Evolutionary conservation across 148 eudicot genomes (phyloP), one percentile per base, ranked within the genome.

Genomic region (Talinum fruticosum): DNA sequence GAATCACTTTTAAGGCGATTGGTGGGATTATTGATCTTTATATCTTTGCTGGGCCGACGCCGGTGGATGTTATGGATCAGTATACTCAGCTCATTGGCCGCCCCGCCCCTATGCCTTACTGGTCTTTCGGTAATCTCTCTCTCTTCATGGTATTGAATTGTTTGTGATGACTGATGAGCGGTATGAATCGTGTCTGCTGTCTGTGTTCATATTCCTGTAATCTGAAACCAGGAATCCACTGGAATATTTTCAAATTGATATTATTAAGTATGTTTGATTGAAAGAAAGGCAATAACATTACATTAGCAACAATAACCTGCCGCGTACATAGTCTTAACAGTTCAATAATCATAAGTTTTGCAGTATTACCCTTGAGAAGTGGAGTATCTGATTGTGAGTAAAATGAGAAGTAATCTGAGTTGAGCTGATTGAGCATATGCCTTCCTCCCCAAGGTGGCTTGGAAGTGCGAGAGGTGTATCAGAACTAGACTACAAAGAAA

Each of bases 71-170:
- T 47, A 73, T 90, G 66, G 89, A 92, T 28, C 97, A 92, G 75
- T 92, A 92, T 62, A 92, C 98, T 0, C 84, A 86, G 75, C 79
- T 94, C 10, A 77, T 94, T 37, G 95, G 98, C 0, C 90, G 90
- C 35, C 98, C 97, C 2, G 90, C 97, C 0, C 90, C 95, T 18
- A 90, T 94, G 98, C 98, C 98, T 35, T 94, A 94, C 78, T 92
- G 96, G 97, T 80, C 98, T n/a, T 92, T 94, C 73, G 98, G 98
- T 92, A 76, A 74, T 88, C 74, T 1, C 8, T 33, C 10, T 1
- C 18, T 51, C 18, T 38, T 33, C 4, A 6, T 53, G 57, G 10
- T 29, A 18, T n/a, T 66, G 41, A n/a, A 2, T 37, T 47, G 1
- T 23, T 33, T 51, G n/a, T 57, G 28, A n/a, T 23, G 64, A 1